Evolutionary conservation across 495 filamentous ascomycete species (phyloP), one percentile per base, ranked within the genome.

Genomic region (Daldinia concentrica): DNA sequence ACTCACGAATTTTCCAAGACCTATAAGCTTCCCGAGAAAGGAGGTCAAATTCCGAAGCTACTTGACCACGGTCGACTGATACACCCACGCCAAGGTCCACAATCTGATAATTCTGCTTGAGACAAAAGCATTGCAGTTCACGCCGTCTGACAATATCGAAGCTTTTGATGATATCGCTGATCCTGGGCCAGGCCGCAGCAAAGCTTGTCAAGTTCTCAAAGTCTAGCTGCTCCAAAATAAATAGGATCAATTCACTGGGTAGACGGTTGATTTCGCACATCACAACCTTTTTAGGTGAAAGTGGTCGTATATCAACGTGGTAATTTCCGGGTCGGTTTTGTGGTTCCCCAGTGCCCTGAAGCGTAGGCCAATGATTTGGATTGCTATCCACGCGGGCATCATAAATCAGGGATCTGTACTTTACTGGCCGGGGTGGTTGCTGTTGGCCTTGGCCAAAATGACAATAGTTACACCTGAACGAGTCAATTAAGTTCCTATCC

Each of bases 21-120:
- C 59, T 30, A 62, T 76, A 85, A 5, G 80, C 85, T 39, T 81
- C 72, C 12, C 77, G 26, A 1, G 82, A 85, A 5, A 87, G 56
- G 14, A 86, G 69, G 57, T 86, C 84, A 58, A 86, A 86, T 67
- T 86, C 85, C 0, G 85, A 86, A 22, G 78, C 41, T n/a, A 80
- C 30, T 4, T 71, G 64, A 3, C 77, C 74, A 37, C 57, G 51
- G 1, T 45, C 3, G n/a, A 72, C 29, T 14, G 54, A 56, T 39
- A 86, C 81, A 6, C 84, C 84, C 27, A 87, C 77, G 4, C 85
- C 85, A 12, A 87, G 80, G 7, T 81, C 79, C 2, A 71, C 62
- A 6, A 71, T 57, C 29, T 62, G 64, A 66, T 81, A 84, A 52
- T 73, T 75, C 59, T 82, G 72, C 75, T 86, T 86, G 12, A 85